Evolutionary conservation across 108 stramenopile species (phyloP), one percentile per base, ranked within the genome.

Genomic region (Cyclotella atomus): DNA sequence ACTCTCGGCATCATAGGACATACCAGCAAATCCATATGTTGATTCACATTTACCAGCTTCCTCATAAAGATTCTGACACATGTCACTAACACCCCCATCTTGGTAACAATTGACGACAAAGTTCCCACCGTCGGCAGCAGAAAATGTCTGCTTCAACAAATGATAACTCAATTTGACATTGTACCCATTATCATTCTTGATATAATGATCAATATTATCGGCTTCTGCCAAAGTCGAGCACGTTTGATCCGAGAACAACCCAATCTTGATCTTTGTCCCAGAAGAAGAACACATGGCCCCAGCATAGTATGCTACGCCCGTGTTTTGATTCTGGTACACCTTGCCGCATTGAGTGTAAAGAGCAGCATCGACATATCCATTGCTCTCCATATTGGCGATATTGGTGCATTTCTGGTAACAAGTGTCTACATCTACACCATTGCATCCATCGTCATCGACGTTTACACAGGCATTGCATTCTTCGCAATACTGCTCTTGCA

Each of bases 231-330:
- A 60, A 20, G 64, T 59, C 43, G 52, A 73, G 64, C 94, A 95
- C 16, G 89, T 17, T 54, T 90, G 79, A 70, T 95, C 91, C 2
- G 75, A 79, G 46, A 95, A 95, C 34, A 93, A 68, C 62, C 87
- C 91, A 70, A 95, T 89, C 68, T 93, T 95, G 81, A 95, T 90
- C 63, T 88, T 88, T 45, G 71, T 52, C 60, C 94, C 94, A 32
- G 38, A 32, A 50, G 69, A 77, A 33, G 85, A 66, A 59, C 94
- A 93, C 47, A 84, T 81, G 2, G 94, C 89, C 15, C 91, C 91
- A 28, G 91, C 90, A 57, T 87, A 95, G 43, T 90, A 84, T 3
- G 71, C 77, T 14, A 62, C 38, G 27, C 73, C 69, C 53, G 66
- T 79, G 71, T 95, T 88, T 34, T 91, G 86, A 35, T 81, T 76